These are phyloP conservation scores for Brassica hybrid DNA, from an alignment of 441 rosid genomes.

Conservation along the genomic window DNA sequence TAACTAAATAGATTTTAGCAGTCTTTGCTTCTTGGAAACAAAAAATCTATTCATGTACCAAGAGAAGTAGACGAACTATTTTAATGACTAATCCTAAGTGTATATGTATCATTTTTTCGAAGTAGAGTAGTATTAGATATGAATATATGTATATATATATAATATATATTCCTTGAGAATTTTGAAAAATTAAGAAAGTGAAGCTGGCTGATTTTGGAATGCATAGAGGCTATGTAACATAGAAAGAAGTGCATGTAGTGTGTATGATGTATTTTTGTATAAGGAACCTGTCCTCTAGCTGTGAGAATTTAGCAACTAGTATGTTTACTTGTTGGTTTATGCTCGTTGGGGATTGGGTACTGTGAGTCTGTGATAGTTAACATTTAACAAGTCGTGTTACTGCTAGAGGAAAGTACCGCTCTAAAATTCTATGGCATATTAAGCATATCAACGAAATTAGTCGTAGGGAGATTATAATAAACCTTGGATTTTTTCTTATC, in stretches of 20 bases:
- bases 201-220: slow-evolving; percentile 8
- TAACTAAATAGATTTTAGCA: too few relatives aligned
- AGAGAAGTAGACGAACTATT: neutral
- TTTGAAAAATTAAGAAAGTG: neutral
- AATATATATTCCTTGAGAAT: slow-evolving; percentile 8
- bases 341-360: neutral
- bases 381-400: neutral
- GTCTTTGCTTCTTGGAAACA: neutral
- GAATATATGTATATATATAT: too few relatives aligned
- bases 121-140: neutral
- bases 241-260: slow-evolving; percentile 8
- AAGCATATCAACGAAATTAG: slow-evolving; percentile 15
- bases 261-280: neutral
- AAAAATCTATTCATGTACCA: neutral
- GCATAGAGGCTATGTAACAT: slow-evolving; percentile 3
- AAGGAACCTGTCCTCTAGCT: neutral
- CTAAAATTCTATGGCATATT: neutral
- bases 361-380: neutral
- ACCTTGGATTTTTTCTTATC: slow-evolving; percentile 11
- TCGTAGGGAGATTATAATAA: neutral
- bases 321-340: neutral
- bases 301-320: neutral
- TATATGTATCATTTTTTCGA: neutral
- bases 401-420: neutral
- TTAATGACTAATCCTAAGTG: neutral